A percentile compares a stretch with the other conserved stretches of the same genome.
Conservation (phyloP, 441 rosid species). For the Brassica balearica region DNA sequence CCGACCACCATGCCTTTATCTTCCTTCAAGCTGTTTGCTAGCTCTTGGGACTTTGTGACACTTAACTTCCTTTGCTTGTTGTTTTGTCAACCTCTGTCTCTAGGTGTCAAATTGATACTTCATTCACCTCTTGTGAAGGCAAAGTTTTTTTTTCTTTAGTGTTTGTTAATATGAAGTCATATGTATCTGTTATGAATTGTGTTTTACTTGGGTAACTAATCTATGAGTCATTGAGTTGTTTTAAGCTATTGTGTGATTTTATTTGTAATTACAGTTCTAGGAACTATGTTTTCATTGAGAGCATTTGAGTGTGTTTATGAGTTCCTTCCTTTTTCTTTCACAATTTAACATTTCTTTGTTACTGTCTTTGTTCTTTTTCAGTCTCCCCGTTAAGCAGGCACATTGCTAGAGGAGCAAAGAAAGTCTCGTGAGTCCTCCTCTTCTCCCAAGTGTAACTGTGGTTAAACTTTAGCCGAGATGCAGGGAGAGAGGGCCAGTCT, state of each 20-base stretch:
- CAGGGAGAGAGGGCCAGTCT: constrained; percentile 88
- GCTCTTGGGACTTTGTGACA: constrained; percentile 26
- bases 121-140: neutral
- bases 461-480: constrained; percentile 51
- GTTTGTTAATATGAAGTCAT: neutral
- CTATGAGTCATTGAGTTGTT: constrained; percentile 8
- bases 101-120: neutral
- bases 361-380: constrained; percentile 27
- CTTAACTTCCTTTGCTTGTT: constrained; percentile 19
- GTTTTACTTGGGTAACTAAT: neutral
- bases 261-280: neutral
- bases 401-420: constrained; percentile 32
- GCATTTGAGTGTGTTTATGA: constrained; percentile 7
- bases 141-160: no score
- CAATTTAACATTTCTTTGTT: neutral
- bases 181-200: neutral
- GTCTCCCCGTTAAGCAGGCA: constrained; percentile 30
- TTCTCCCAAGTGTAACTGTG: constrained; percentile 27
- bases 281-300: constrained; percentile 3
- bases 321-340: neutral
- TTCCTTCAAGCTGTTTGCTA: constrained; percentile 31
- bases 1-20: constrained; percentile 26
- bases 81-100: constrained; percentile 16
- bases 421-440: constrained; percentile 30
- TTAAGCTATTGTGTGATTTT: neutral